Percentiles rank a stretch among this genome's conserved stretches.
Conservation (phyloP, 2,329 filamentous ascomycete genomes). For the Penicillium freii region DNA sequence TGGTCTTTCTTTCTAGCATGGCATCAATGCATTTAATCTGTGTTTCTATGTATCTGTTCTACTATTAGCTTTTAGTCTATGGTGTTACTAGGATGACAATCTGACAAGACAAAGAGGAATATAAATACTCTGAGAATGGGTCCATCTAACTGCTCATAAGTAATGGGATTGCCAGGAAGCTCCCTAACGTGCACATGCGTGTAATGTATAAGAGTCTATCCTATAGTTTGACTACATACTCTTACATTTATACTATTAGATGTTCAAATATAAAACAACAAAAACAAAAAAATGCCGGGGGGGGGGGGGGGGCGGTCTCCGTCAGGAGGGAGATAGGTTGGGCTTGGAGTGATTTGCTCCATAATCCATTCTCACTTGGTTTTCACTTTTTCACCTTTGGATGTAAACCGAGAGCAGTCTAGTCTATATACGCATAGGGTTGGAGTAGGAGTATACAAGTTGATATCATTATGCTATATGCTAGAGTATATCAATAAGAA, state of each 20-base stretch:
- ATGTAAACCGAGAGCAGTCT: neutral
- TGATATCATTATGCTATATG: conserved; percentile 10
- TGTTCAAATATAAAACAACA: neutral
- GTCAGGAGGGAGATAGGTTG: no score
- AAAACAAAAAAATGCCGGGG: neutral
- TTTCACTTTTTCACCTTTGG: neutral
- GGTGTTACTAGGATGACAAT: neutral
- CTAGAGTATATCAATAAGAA: neutral
- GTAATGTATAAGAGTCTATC: neutral
- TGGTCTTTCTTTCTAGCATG: neutral
- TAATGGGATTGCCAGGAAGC: neutral
- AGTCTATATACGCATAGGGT: neutral
- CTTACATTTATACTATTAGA: no score
- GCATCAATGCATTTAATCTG: neutral
- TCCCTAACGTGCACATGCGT: neutral
- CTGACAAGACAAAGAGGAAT: neutral
- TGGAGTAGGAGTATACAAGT: neutral
- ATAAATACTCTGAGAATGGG: neutral
- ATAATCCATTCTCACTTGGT: neutral
- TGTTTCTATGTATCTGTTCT: neutral
- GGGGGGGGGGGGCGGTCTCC: neutral
- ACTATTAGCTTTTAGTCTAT: neutral
- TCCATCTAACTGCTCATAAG: neutral
- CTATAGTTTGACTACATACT: no score
- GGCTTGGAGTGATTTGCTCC: no score